Evolutionary conservation across 2,329 filamentous ascomycete species (phyloP), one percentile per base, ranked within the genome.

Genomic region (Talaromyces rugulosus): DNA sequence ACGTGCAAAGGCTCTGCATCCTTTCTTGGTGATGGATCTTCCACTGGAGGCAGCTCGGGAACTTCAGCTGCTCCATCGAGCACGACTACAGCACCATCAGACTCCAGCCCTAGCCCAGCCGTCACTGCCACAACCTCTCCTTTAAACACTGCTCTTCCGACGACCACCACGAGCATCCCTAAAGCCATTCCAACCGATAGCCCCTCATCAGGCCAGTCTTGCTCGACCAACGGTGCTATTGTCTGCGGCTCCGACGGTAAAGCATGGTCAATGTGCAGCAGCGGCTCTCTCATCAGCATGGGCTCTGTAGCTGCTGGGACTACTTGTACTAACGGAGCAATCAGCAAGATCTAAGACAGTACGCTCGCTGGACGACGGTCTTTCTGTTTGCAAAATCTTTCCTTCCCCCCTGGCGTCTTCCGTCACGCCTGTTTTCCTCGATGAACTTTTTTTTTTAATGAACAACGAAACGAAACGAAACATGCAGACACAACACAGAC

Each of bases 301-400:
- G 76, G 76, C 4, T 56, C 66, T 28, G 76, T 78, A 11, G 74
- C 76, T 30, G 63, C 71, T 4, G 76, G 76, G 6, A 78, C 72
- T 33, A 58, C 60, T 11, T 78, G 76, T 63, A 63, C 63, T 1
- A 61, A 69, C 11, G 74, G 74, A 6, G 42, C 61, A 18, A 62
- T 62, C 47, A 53, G 16, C 50, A 62, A 62, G 61, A 28, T 47
- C 30, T 62, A 57, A 36, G 33, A 3, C 14, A 30, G 1, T 9
- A 23, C n/a, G 27, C 16, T 34, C 18, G 9, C 31, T 50, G 30
- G 40, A 4, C 9, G 12, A 28, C 18, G 28, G 47, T 31, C 27
- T 28, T 55, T 55, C 6, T 47, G 9, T 51, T 47, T 28, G 8
- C 18, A 18, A 7, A 34, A 16, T 1, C 9, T 27, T 18, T 6